These are phyloP conservation scores for Phytopythium aichiense DNA, from an alignment of 352 stramenopile species.

Conservation along the genomic window DNA sequence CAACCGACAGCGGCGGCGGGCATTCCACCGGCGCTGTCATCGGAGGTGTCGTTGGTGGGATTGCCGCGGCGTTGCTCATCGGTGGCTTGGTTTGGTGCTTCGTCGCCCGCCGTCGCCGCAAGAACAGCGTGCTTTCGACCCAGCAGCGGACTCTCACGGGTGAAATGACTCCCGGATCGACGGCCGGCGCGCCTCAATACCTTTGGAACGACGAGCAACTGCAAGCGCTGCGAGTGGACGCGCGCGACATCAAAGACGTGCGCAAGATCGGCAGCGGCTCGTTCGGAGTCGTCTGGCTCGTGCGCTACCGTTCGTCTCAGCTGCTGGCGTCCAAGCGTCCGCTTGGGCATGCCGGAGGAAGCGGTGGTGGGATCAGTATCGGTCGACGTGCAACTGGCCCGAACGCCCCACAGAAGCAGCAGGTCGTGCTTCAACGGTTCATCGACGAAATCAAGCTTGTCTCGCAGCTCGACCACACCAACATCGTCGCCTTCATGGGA, in stretches of 20 bases:
- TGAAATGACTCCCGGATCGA: constrained; percentile 1
- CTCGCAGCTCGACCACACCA: constrained; percentile 17
- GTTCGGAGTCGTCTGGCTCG: constrained; percentile 19
- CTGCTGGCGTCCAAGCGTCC: constrained; percentile 22
- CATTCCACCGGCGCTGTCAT: background rate
- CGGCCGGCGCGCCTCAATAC: background rate
- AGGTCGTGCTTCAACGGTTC: constrained; percentile 10
- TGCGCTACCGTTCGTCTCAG: constrained; percentile 15
- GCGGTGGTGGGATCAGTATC: background rate
- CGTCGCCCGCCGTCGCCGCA: background rate
- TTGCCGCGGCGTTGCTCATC: background rate
- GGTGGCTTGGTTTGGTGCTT: background rate
- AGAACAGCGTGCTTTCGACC: background rate
- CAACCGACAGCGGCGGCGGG: background rate
- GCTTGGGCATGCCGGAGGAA: background rate
- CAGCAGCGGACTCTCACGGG: constrained; percentile 1
- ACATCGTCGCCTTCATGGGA: constrained; percentile 28
- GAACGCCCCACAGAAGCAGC: background rate
- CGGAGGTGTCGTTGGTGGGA: background rate
- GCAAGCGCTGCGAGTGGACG: constrained; percentile 11
- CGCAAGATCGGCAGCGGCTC: constrained; percentile 15
- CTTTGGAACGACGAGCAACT: constrained; percentile 21
- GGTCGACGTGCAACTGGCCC: background rate
- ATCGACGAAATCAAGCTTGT: constrained; percentile 32
- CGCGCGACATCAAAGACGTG: constrained; percentile 18